These are phyloP conservation scores for Canna indica DNA, from an alignment of 176 grass and related monocot genomes.

Conservation along the genomic window DNA sequence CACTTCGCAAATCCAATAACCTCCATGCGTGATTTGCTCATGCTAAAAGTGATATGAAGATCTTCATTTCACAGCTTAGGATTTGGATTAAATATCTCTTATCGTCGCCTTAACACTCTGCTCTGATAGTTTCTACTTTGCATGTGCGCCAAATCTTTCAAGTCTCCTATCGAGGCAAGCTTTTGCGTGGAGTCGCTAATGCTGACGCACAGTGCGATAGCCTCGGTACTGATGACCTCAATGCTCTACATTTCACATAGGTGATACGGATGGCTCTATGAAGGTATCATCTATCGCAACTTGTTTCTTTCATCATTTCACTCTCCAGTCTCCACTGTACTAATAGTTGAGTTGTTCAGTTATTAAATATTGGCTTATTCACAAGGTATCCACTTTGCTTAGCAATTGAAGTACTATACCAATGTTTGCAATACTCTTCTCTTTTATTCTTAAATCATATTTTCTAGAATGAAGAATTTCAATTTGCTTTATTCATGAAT, in stretches of 20 bases:
- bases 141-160: too few relatives aligned
- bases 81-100: too few relatives aligned
- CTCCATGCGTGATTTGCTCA: too few relatives aligned
- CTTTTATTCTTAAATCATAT: background rate
- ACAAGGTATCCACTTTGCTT: background rate
- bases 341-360: background rate
- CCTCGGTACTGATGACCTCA: conserved; percentile 5
- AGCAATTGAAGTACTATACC: background rate
- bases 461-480: background rate
- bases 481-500: background rate
- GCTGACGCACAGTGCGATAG: background rate
- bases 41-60: too few relatives aligned
- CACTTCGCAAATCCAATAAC: too few relatives aligned
- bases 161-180: background rate
- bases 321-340: too few relatives aligned
- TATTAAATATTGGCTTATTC: background rate
- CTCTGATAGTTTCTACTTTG: too few relatives aligned
- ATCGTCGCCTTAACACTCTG: too few relatives aligned
- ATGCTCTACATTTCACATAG: background rate
- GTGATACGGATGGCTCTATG: conserved; percentile 5
- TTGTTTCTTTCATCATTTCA: too few relatives aligned
- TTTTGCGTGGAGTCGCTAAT: conserved; percentile 5
- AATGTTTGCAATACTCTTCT: background rate
- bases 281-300: too few relatives aligned
- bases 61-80: too few relatives aligned